Evolutionary conservation across 2,329 filamentous ascomycete genomes (phyloP).

Genomic region (Fusarium globosum): DNA sequence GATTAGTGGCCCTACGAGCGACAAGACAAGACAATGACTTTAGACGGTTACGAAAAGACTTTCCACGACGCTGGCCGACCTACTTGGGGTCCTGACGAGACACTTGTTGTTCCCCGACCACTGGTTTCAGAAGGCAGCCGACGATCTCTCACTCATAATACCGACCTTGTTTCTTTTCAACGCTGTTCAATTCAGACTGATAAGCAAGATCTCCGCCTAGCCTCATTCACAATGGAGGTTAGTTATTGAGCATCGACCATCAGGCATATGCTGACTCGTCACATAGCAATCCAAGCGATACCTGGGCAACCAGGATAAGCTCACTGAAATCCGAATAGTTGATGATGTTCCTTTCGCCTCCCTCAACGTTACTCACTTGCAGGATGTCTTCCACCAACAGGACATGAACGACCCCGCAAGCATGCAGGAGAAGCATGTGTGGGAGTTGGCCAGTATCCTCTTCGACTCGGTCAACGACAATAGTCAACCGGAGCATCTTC

Average conservation of each 20-base stretch:
- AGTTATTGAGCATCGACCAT: not conserved
- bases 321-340: conserved; percentile 64
- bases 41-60: conserved; percentile 71
- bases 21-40: conserved; percentile 74
- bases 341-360: conserved; percentile 71
- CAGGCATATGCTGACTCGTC: conserved; percentile 22
- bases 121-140: conserved; percentile 54
- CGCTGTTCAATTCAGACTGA: conserved; percentile 68
- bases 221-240: conserved; percentile 69
- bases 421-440: conserved; percentile 78
- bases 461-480: conserved; percentile 75
- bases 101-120: conserved; percentile 68
- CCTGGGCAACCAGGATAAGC: conserved; percentile 64
- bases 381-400: conserved; percentile 55
- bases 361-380: conserved; percentile 53
- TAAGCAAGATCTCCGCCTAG: conserved; percentile 72
- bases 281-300: conserved; percentile 65
- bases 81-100: conserved; percentile 80
- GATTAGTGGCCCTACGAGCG: conserved; percentile 88
- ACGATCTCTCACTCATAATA: conserved; percentile 42
- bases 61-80: conserved; percentile 83
- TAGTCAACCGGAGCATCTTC: conserved; percentile 52
- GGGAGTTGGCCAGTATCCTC: conserved; percentile 87
- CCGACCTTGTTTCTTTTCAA: conserved; percentile 50
- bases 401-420: conserved; percentile 57